These are phyloP conservation scores for Sugiyamaella mastotermitis DNA, from an alignment of 805 yeast species.

Conservation along the genomic window DNA sequence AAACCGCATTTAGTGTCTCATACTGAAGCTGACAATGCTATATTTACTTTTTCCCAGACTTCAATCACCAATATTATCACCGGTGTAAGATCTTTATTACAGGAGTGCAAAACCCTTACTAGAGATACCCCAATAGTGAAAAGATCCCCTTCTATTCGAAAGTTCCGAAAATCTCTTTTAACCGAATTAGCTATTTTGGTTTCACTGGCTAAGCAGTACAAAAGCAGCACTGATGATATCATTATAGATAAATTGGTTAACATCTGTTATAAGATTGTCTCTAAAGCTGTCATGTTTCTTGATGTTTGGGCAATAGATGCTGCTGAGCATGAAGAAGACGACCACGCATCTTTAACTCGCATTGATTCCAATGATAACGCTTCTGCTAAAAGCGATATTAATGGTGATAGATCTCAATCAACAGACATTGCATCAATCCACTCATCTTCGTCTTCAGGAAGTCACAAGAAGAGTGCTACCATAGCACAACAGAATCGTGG, in stretches of 20 bases:
- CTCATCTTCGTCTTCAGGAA: background rate
- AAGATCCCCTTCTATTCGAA: slow-evolving; percentile 26
- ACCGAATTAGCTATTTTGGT: slow-evolving; percentile 36
- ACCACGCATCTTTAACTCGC: too few relatives aligned
- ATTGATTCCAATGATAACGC: background rate
- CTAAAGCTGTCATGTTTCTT: slow-evolving; percentile 29
- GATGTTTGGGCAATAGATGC: slow-evolving; percentile 15
- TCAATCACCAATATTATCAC: slow-evolving; percentile 33
- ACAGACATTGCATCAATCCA: background rate
- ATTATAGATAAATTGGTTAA: slow-evolving; percentile 29
- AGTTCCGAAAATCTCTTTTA: slow-evolving; percentile 31
- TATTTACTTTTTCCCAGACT: slow-evolving; percentile 29
- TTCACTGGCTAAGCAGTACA: slow-evolving; percentile 31
- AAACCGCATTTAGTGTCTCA: background rate
- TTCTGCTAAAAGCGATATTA: too few relatives aligned
- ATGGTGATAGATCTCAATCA: too few relatives aligned
- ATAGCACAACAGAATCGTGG: slow-evolving; percentile 14
- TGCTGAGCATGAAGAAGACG: slow-evolving; percentile 2
- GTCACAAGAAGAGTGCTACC: background rate
- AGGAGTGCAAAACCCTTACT: slow-evolving; percentile 29
- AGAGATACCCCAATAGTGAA: slow-evolving; percentile 29
- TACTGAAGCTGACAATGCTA: slow-evolving; percentile 5
- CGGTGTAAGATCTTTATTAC: slow-evolving; percentile 33
- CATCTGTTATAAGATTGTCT: slow-evolving; percentile 28
- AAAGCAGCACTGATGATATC: slow-evolving; percentile 25